These are phyloP conservation scores for Metschnikowia lochheadii DNA, from an alignment of 805 yeast genomes.

Conservation along the genomic window DNA sequence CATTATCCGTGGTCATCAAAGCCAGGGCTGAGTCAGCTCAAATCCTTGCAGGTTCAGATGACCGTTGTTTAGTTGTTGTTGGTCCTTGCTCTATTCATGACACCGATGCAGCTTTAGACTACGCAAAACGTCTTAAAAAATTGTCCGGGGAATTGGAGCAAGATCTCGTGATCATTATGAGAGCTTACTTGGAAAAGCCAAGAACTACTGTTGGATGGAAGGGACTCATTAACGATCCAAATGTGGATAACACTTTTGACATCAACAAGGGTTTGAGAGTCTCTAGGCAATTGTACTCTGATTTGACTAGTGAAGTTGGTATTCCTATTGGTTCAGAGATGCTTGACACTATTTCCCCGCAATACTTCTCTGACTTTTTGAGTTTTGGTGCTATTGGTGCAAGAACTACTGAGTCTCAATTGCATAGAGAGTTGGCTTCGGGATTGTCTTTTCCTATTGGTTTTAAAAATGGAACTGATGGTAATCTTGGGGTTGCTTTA, in stretches of 20 bases:
- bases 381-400: conserved; percentile 99
- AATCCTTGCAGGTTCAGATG: conserved; percentile 77
- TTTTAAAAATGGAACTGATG: conserved; percentile 97
- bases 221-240: conserved; percentile 96
- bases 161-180: conserved; percentile 86
- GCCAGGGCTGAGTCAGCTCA: conserved; percentile 76
- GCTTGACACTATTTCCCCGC: conserved; percentile 97
- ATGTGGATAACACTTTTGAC: conserved; percentile 85
- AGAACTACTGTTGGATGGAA: conserved; percentile 99
- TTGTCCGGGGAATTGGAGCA: conserved; percentile 59
- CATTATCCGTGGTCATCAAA: conserved; percentile 58
- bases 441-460: conserved; percentile 98
- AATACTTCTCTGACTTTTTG: conserved; percentile 87
- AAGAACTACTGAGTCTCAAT: conserved; percentile 96
- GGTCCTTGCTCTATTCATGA: conserved; percentile 99
- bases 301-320: conserved; percentile 66
- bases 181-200: conserved; percentile 97
- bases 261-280: conserved; percentile 92
- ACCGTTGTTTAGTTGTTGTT: conserved; percentile 80
- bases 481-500: conserved; percentile 87
- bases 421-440: conserved; percentile 94
- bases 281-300: conserved; percentile 80
- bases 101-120: conserved; percentile 86
- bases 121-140: conserved; percentile 61
- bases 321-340: conserved; percentile 92